These are phyloP conservation scores for Amorphotheca resinae DNA, from an alignment of 495 filamentous ascomycete genomes.

Conservation along the genomic window DNA sequence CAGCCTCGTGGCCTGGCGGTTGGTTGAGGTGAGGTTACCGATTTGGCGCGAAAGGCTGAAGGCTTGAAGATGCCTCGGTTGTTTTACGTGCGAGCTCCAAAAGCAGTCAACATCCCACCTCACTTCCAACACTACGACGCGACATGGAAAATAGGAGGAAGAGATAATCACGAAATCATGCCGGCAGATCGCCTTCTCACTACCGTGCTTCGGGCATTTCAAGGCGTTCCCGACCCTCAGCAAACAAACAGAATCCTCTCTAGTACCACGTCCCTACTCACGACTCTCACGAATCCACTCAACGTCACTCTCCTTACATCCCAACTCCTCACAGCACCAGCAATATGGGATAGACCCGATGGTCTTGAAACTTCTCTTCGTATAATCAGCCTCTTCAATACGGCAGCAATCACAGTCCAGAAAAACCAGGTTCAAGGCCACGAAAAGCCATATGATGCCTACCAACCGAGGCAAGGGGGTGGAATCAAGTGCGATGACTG, in stretches of 20 bases:
- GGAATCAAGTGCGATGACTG: slow-evolving; percentile 57
- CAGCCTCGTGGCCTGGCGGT: slow-evolving; percentile 3
- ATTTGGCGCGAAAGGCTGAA: slow-evolving; percentile 12
- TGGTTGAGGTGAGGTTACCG: not conserved
- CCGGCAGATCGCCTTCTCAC: slow-evolving; percentile 38
- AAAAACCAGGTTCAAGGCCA: slow-evolving; percentile 35
- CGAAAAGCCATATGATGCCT: slow-evolving; percentile 15
- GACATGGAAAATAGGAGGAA: not conserved
- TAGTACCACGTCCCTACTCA: slow-evolving; percentile 70
- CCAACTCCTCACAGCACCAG: slow-evolving; percentile 75
- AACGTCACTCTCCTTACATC: slow-evolving; percentile 83
- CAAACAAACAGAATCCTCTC: slow-evolving; percentile 50
- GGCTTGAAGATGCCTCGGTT: slow-evolving; percentile 15
- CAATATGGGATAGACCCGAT: slow-evolving; percentile 69
- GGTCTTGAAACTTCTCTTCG: slow-evolving; percentile 60
- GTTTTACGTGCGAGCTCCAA: not conserved
- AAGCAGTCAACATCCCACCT: not conserved
- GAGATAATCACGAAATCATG: slow-evolving; percentile 21
- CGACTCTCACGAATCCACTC: slow-evolving; percentile 74
- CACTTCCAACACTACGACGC: not conserved
- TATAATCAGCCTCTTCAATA: slow-evolving; percentile 79
- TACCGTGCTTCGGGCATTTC: slow-evolving; percentile 36
- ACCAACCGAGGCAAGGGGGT: slow-evolving; percentile 30
- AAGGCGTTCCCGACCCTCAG: slow-evolving; percentile 34
- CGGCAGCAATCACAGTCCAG: slow-evolving; percentile 56